A percentile compares a stretch with the other conserved stretches of the same genome.
Evolutionary conservation across 257 asterid species (phyloP).

Genomic region (Solanum chilense): DNA sequence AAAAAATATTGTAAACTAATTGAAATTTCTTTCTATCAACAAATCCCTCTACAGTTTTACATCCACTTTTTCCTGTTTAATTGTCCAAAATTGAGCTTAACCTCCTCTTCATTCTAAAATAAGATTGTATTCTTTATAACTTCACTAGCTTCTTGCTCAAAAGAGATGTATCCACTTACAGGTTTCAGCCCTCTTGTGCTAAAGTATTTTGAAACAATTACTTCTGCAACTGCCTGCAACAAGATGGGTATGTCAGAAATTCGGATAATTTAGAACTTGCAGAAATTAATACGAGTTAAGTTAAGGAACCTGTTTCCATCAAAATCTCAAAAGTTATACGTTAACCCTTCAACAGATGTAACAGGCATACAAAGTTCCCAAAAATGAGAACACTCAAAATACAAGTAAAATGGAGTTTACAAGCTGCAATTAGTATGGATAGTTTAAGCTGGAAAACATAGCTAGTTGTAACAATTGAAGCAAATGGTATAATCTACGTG

Average conservation of each 20-base stretch:
- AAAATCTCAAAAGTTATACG: neutral
- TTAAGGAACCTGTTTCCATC: neutral
- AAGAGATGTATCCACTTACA: slow-evolving; percentile 29
- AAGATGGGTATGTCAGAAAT: neutral
- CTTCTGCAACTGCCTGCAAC: slow-evolving; percentile 70
- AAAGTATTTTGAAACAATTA: slow-evolving; percentile 53
- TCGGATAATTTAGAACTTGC: neutral
- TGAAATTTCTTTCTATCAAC: neutral
- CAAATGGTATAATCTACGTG: neutral
- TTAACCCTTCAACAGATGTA: neutral
- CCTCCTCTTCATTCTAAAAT: neutral
- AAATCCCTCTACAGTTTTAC: neutral
- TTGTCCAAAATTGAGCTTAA: neutral
- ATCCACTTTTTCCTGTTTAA: neutral
- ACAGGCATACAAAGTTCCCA: neutral
- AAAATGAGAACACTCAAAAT: neutral
- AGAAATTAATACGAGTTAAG: neutral
- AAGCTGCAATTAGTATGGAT: neutral
- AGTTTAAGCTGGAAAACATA: neutral
- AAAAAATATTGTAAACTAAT: neutral
- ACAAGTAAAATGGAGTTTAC: neutral
- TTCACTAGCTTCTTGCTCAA: neutral
- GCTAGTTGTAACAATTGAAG: neutral
- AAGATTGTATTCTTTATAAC: neutral
- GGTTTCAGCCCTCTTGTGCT: slow-evolving; percentile 40